Evolutionary conservation across 2,329 filamentous ascomycete species (phyloP).

Genomic region (Aspergillus uvarum): DNA sequence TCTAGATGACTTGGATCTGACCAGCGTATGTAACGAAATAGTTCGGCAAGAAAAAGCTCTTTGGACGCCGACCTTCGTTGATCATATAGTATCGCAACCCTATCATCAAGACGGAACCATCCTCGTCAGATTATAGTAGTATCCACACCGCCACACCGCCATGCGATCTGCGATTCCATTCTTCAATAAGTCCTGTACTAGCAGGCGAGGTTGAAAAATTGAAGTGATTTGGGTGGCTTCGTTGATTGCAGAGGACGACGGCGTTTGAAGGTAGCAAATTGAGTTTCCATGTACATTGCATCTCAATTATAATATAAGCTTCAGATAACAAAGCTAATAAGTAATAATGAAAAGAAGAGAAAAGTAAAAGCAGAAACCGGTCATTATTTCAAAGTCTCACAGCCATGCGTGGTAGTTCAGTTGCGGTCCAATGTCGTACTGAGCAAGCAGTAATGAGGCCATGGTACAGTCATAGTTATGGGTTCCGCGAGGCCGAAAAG

Average conservation of each 20-base stretch:
- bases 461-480: constrained; percentile 1
- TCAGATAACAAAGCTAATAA: not conserved
- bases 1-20: not conserved
- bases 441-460: constrained; percentile 1
- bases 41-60: not conserved
- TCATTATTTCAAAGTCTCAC: not conserved
- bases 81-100: not conserved
- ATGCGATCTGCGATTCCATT: not conserved
- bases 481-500: constrained; percentile 14
- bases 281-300: not conserved
- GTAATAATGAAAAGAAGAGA: not conserved
- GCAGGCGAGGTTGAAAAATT: not conserved
- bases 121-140: not conserved
- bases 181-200: not conserved
- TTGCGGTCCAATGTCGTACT: not conserved
- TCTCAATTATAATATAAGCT: not conserved
- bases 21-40: not conserved
- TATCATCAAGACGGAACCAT: not conserved
- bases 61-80: constrained; percentile 4
- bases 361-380: not conserved
- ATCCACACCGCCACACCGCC: not conserved
- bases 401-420: not conserved
- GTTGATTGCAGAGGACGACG: no score
- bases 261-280: no score
- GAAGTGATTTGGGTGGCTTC: not conserved